Evolutionary conservation across 306 rosid species (phyloP), one percentile per base, ranked within the genome.

Genomic region (Lathyrus aphaca): DNA sequence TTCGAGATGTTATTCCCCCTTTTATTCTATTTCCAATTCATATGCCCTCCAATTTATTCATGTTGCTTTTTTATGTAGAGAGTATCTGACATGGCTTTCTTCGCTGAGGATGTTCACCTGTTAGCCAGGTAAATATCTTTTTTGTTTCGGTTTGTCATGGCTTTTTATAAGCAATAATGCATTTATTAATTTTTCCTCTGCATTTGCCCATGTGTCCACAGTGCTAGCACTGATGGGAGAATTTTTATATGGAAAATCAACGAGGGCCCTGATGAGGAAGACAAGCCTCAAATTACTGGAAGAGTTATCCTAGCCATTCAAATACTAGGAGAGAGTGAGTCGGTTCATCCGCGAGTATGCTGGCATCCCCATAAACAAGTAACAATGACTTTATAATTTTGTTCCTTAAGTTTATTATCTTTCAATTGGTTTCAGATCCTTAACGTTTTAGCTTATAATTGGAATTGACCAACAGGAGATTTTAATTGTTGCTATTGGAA

Each of bases 301-400:
- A 81, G 81, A 70, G 64, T 85, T 43, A 53, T 85, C 73, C 72
- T 70, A 73, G 86, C 94, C 45, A 78, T 88, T 74, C 90, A 88
- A 62, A 88, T 88, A 62, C 69, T 66, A 67, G 94, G 83, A 64
- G 81, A 50, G 66, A 78, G 82, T 59, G 84, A 85, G 66, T 66
- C 84, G 21, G 81, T 88, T 64, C 88, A 85, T 72, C 94, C 94
- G 21, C 82, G 90, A 71, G 78, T 88, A 30, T 88, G 94, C 80
- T 88, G 94, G 94, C 94, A 88, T 77, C 90, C 90, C 67, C 94
- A 85, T 83, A 88, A 88, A 78, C 94, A 85, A 83, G 94, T 88
- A 85, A 83, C 25, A 8, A 6, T 21, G 12, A 66, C 50, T 66
- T 71, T 54, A 23, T 50, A 50, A 42, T 43, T 66, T 51, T 30